Base-by-base conservation (phyloP, 1,139 yeast genomes). In the Kurtzmaniella quercitrusa region DNA sequence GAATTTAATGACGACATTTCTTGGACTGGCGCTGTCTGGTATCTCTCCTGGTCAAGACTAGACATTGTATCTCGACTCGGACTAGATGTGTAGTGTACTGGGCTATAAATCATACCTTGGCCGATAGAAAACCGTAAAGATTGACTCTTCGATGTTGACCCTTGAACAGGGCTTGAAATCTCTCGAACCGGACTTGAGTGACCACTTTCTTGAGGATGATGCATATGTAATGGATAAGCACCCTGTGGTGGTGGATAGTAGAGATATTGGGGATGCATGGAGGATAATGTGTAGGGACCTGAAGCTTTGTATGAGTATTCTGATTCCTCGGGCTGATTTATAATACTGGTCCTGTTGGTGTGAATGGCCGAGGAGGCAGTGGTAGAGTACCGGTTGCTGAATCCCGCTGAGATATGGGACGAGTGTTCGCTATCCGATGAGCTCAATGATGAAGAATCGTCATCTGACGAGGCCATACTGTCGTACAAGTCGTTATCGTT, bases 401-500 rank as follows among this genome's bases (percentile, higher is more conserved):
- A 27, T 11, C 24, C 40, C 15, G 36, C 34, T 16, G 40, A 19
- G 7, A 14, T 14, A 38, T 17, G 40, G 8, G 24, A 15, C 16
- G 19, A 27, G 21, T 9, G 18, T n/a, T 40, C 42, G 14, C 27
- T 37, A 25, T 41, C 43, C 3, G 39, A 24, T 2, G 39, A 16
- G 9, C 15, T 24, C 15, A 37, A 41, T 3, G 37, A n/a, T 9
- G 19, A 41, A 17, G 21, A 16, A 25, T 43, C 37, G 14, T 18
- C 15, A 19, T 34, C 15, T 2, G 33, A 37, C 11, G 52, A 46
- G 18, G 47, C 59, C 36, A 62, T 49, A 44, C 63, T 59, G 42
- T 62, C 65, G 12, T 48, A 48, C 34, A 54, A 57, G 19, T 53
- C 55, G 21, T 55, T 55, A 24, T 42, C 50, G n/a, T 37, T 38